Conservation (phyloP, 148 eudicot species). For the Camellia japonica region DNA sequence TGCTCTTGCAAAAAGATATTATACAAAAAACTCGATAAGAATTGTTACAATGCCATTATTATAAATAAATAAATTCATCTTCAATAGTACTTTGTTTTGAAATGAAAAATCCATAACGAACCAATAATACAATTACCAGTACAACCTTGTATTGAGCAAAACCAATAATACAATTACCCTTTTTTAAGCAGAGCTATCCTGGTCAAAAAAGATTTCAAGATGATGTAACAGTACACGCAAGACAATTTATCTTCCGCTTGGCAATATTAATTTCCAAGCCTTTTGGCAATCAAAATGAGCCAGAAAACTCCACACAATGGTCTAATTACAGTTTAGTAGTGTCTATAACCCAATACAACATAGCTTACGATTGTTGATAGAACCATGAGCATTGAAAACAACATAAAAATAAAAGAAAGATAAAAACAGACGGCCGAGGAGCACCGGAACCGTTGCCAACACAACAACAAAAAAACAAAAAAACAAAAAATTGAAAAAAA, state of each 20-base stretch:
- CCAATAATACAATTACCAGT: background rate
- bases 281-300: conserved; percentile 1
- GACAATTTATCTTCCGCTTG: background rate
- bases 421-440: background rate
- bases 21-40: too few species aligned
- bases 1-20: too few species aligned
- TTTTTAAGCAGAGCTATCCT: too few species aligned
- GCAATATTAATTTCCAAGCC: background rate
- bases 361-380: background rate
- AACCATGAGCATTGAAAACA: background rate
- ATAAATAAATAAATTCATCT: too few species aligned
- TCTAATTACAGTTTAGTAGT: conserved; percentile 15
- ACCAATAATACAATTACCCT: background rate
- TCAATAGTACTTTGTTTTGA: too few species aligned
- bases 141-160: background rate
- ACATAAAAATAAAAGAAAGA: background rate
- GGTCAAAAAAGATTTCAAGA: too few species aligned
- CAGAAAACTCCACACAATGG: background rate
- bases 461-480: background rate
- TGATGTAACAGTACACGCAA: background rate
- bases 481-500: background rate
- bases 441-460: background rate
- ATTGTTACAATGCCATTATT: too few species aligned
- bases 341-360: conserved; percentile 2
- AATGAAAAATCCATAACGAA: too few species aligned